phyloP scores from a whole-genome alignment of 306 rosid genomes.

The Luffa aegyptiaca region DNA sequence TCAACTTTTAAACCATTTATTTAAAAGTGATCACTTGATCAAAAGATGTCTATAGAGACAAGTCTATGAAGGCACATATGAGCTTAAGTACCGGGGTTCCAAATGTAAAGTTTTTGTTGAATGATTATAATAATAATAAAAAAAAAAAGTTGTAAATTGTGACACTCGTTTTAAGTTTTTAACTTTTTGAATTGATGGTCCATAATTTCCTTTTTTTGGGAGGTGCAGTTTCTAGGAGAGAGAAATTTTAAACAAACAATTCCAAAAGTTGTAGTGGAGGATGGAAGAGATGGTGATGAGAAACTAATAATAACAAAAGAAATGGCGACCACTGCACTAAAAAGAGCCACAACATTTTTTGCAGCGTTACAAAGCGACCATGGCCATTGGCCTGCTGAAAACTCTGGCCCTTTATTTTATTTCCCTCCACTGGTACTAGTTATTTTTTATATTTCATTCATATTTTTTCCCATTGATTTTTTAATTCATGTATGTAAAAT shows the following conservation, averaged over 20 bases:
- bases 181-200: too few relatives aligned
- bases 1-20: too few relatives aligned
- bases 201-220: too few relatives aligned
- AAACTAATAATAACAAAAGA: background rate
- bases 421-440: slow-evolving; percentile 10
- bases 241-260: slow-evolving; percentile 14
- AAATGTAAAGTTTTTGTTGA: too few relatives aligned
- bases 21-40: too few relatives aligned
- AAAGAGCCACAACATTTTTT: background rate
- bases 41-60: too few relatives aligned
- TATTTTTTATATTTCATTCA: background rate
- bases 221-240: slow-evolving; percentile 9
- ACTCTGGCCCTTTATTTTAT: background rate
- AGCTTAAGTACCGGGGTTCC: too few relatives aligned
- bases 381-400: slow-evolving; percentile 20
- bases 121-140: too few relatives aligned
- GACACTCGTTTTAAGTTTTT: too few relatives aligned
- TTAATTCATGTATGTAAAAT: too few relatives aligned
- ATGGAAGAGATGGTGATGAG: background rate
- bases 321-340: background rate
- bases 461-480: background rate
- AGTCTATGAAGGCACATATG: too few relatives aligned
- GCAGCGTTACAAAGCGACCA: slow-evolving; percentile 10
- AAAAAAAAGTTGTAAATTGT: too few relatives aligned
- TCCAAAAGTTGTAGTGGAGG: background rate